Base-by-base conservation (phyloP, 2,329 filamentous ascomycete genomes). In the Hypocrella siamensis region DNA sequence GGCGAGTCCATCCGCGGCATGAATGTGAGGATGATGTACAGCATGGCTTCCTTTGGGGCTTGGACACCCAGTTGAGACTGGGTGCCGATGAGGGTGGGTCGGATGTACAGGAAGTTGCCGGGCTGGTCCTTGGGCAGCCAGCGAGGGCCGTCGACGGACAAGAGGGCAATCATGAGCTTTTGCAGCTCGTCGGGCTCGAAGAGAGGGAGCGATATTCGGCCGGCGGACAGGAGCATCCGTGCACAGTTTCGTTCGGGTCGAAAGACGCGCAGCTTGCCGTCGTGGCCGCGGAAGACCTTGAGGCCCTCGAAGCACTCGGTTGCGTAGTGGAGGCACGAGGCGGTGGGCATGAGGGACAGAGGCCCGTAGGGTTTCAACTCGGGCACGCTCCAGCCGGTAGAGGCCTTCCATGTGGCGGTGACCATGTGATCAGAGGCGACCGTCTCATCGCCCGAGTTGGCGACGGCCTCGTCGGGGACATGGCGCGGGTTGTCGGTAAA, bases 361-460 rank as follows among this genome's bases (percentile, higher is more conserved):
- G 81, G 78, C 0, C 80, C 79, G 54, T 83, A 90, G 17, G 83
- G 79, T 51, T 73, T 70, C 36, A 92, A 67, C 44, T 78, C 67
- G 2, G 84, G 84, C 2, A 69, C 63, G 24, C 67, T 64, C 84
- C 84, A 93, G 44, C 84, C 84, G 15, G 57, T 49, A 27, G 59
- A 50, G 16, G 53, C 57, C 21, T 65, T 73, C 83, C 84, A 92
- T 33, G 61, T 58, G 15, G 65, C 77, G 31, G 75, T 77, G 45
- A 90, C 64, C 84, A 93, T 93, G 64, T 94, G 86, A 63, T 94
- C 85, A 39, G 81, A 85, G 63, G 67, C 70, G 48, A 73, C 58
- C 40, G 65, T 70, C 49, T 67, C 63, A 38, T 46, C 41, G 41
- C 61, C 65, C 31, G 61, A 35, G 41, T 56, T 57, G 43, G 64